A percentile compares a stretch with the other conserved stretches of the same genome.
Evolutionary conservation across 2,329 filamentous ascomycete genomes (phyloP).

Genomic region (Aspergillus sp.): DNA sequence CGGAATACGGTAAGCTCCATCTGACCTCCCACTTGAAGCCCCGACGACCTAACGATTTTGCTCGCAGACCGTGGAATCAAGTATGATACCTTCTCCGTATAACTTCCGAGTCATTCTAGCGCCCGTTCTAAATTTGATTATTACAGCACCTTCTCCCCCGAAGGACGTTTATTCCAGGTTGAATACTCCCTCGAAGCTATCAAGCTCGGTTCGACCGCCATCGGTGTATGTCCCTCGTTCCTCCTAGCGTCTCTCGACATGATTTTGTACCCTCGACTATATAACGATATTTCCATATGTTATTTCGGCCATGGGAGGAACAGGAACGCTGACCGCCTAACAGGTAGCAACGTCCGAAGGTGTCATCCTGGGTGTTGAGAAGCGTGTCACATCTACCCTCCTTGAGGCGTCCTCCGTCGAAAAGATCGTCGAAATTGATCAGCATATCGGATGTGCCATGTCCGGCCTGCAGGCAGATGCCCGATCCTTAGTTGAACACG

Average conservation of each 20-base stretch:
- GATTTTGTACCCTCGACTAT: not conserved
- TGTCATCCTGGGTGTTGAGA: slow-evolving; percentile 96
- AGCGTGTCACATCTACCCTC: slow-evolving; percentile 95
- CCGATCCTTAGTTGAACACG: slow-evolving; percentile 96
- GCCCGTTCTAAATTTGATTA: slow-evolving; percentile 23
- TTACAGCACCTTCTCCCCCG: slow-evolving; percentile 92
- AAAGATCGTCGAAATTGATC: slow-evolving; percentile 99
- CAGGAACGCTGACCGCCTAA: slow-evolving; percentile 16
- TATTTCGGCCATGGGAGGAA: not conserved
- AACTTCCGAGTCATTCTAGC: not conserved
- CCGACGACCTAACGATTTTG: slow-evolving; percentile 38
- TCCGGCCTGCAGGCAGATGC: slow-evolving; percentile 96
- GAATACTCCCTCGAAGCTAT: slow-evolving; percentile 99
- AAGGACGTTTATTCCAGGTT: slow-evolving; percentile 99
- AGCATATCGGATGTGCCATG: slow-evolving; percentile 99
- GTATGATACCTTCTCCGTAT: slow-evolving; percentile 51
- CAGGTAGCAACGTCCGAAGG: slow-evolving; percentile 88
- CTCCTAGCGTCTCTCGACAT: not conserved
- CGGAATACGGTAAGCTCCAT: slow-evolving; percentile 86
- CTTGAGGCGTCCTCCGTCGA: slow-evolving; percentile 97
- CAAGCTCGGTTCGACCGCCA: slow-evolving; percentile 97
- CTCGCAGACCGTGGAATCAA: slow-evolving; percentile 91
- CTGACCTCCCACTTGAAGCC: slow-evolving; percentile 22
- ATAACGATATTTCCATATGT: not conserved
- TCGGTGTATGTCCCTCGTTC: slow-evolving; percentile 64